Evolutionary conservation across 2,329 filamentous ascomycete species (phyloP).

Genomic region (Botrytis paeoniae): DNA sequence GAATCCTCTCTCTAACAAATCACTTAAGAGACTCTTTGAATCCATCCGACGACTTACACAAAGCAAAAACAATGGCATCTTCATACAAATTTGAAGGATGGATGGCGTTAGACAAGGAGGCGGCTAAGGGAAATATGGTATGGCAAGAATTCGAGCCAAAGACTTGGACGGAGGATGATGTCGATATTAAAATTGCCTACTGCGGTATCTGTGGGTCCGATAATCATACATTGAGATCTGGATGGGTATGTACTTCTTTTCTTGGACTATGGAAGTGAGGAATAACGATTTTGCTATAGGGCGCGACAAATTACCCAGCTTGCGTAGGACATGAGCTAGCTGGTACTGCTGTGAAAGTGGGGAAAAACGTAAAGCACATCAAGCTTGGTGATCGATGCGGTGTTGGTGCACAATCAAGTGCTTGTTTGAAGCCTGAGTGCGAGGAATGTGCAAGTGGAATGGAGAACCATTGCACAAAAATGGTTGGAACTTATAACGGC

Average conservation of each 20-base stretch:
- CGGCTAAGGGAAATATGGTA: conserved; percentile 38
- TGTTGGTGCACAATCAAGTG: conserved; percentile 49
- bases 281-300: conserved; percentile 1
- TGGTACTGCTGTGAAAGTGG: conserved; percentile 47
- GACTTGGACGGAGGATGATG: conserved; percentile 48
- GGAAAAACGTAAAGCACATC: conserved; percentile 43
- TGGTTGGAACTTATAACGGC: conserved; percentile 15
- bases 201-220: conserved; percentile 49
- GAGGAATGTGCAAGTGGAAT: conserved; percentile 18
- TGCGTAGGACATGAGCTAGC: conserved; percentile 53
- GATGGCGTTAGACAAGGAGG: conserved; percentile 39
- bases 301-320: conserved; percentile 32
- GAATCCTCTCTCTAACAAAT: conserved; percentile 24
- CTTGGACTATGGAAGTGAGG: conserved; percentile 26
- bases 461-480: conserved; percentile 10
- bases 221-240: conserved; percentile 38
- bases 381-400: conserved; percentile 54
- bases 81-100: conserved; percentile 41
- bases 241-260: conserved; percentile 28
- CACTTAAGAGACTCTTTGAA: conserved; percentile 31
- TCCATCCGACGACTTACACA: conserved; percentile 25
- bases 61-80: conserved; percentile 33
- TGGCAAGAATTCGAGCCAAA: conserved; percentile 46
- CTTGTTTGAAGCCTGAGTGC: conserved; percentile 20
- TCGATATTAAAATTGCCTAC: conserved; percentile 51